Percentiles rank a stretch among this genome's conserved stretches.
These are phyloP conservation scores for Caloboletus inedulis DNA, from an alignment of 1,284 basidiomycete genomes.

Conservation along the genomic window DNA sequence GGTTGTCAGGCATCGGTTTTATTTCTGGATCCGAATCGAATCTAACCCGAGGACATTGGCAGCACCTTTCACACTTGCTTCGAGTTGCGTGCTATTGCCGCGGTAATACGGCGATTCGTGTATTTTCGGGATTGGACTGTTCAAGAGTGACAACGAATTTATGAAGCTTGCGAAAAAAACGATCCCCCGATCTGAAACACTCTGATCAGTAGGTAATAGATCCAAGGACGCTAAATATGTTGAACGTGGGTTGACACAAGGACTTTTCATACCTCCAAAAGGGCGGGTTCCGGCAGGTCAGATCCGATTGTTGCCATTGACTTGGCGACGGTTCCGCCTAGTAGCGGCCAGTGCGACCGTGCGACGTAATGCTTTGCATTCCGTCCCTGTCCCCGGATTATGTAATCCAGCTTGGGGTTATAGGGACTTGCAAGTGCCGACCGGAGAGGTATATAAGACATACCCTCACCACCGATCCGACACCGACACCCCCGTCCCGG, in stretches of 20 bases:
- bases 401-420: conserved; percentile 9
- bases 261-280: no score
- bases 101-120: neutral
- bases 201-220: neutral
- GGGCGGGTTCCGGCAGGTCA: neutral
- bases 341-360: no score
- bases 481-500: neutral
- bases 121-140: neutral
- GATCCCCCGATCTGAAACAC: conserved; percentile 2
- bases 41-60: neutral
- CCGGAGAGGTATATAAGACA: conserved; percentile 26
- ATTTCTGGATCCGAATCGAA: neutral
- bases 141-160: neutral
- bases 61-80: neutral
- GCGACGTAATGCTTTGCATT: neutral
- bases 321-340: conserved; percentile 16
- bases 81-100: neutral
- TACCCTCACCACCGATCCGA: neutral
- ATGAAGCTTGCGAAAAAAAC: no score
- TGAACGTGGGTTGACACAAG: no score
- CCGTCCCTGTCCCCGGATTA: conserved; percentile 14
- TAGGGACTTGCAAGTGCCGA: conserved; percentile 20
- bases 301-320: neutral
- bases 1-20: neutral
- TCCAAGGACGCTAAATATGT: neutral